Conservation (phyloP, 1,284 basidiomycete species). For the Puccinia coronata region DNA sequence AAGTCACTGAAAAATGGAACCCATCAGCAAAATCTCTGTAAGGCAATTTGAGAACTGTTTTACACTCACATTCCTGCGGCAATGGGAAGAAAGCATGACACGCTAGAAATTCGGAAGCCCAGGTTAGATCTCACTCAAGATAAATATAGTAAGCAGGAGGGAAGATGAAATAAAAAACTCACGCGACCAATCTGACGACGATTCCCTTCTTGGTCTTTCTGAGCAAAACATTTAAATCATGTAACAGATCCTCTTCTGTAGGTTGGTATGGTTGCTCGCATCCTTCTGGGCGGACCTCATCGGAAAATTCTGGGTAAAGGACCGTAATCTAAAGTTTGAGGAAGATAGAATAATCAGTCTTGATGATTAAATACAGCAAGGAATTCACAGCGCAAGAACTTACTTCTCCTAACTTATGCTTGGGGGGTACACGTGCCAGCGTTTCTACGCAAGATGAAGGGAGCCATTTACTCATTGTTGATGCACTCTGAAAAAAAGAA, state of each 20-base stretch:
- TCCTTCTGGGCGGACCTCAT: neutral
- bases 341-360: neutral
- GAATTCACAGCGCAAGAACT: neutral
- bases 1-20: slow-evolving; percentile 23
- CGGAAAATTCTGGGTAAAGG: slow-evolving; percentile 9
- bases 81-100: slow-evolving; percentile 37
- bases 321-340: neutral
- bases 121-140: neutral
- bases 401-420: slow-evolving; percentile 41
- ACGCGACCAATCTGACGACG: slow-evolving; percentile 30
- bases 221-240: slow-evolving; percentile 41
- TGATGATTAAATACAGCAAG: neutral
- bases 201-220: slow-evolving; percentile 33
- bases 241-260: slow-evolving; percentile 31
- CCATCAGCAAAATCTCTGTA: neutral
- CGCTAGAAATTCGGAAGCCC: neutral
- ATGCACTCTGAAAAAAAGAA: slow-evolving; percentile 24
- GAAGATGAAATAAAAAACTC: neutral
- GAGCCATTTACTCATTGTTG: slow-evolving; percentile 39
- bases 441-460: slow-evolving; percentile 47
- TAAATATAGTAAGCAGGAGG: neutral
- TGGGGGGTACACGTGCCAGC: slow-evolving; percentile 40
- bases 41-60: neutral
- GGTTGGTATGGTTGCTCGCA: slow-evolving; percentile 46
- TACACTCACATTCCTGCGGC: slow-evolving; percentile 36